These are phyloP conservation scores for Rhytidhysteron rufulum DNA, from an alignment of 2,329 filamentous ascomycete species.

Conservation along the genomic window DNA sequence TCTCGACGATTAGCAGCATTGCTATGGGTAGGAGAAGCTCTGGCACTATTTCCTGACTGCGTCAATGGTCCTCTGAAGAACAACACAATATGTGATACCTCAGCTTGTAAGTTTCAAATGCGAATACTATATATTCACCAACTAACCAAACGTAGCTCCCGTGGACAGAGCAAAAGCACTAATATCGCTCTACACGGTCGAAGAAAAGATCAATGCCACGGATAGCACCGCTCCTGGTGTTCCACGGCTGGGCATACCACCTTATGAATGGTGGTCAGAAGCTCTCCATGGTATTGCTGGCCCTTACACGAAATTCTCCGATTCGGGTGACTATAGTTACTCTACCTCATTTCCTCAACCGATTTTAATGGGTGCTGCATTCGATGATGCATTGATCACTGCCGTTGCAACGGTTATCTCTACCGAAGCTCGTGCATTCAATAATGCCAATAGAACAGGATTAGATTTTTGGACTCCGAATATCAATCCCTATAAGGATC, in stretches of 20 bases:
- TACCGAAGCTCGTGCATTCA: conserved; percentile 63
- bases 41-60: conserved; percentile 48
- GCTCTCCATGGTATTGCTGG: conserved; percentile 60
- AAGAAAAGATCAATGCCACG: conserved; percentile 55
- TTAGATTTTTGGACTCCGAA: conserved; percentile 62
- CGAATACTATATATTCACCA: background rate
- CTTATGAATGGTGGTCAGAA: conserved; percentile 54
- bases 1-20: background rate
- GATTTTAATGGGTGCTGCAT: conserved; percentile 59
- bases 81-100: conserved; percentile 50
- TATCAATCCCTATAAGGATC: conserved; percentile 63
- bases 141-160: background rate
- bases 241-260: conserved; percentile 52
- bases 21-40: conserved; percentile 1
- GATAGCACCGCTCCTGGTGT: conserved; percentile 49
- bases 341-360: conserved; percentile 65
- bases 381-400: conserved; percentile 60
- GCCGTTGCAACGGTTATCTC: conserved; percentile 53
- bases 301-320: conserved; percentile 53
- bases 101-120: conserved; percentile 24
- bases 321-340: conserved; percentile 51
- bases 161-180: conserved; percentile 43
- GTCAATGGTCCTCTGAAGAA: conserved; percentile 47
- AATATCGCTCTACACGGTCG: conserved; percentile 47
- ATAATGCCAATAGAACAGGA: conserved; percentile 54